Percentiles rank a stretch among this genome's conserved stretches.
phyloP scores from a whole-genome alignment of 2,329 filamentous ascomycete species.

The Coniochaeta sp. region DNA sequence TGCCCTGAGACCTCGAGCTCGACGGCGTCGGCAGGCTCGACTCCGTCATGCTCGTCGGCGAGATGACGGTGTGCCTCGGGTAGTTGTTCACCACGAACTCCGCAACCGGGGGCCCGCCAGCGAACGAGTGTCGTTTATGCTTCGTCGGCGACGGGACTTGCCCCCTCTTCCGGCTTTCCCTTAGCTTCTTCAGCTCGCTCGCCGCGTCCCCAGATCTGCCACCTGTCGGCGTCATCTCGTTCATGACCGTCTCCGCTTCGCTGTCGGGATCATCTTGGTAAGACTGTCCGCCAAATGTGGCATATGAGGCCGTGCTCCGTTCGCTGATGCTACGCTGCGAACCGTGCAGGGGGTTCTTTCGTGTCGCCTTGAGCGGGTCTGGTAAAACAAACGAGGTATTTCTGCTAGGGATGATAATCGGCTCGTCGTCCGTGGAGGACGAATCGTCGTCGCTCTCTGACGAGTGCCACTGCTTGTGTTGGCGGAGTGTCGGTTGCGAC shows the following conservation, averaged over 20 bases:
- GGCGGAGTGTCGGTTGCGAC: slow-evolving; percentile 15
- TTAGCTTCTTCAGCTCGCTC: slow-evolving; percentile 51
- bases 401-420: slow-evolving; percentile 56
- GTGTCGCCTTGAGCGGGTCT: slow-evolving; percentile 39
- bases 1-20: slow-evolving; percentile 30
- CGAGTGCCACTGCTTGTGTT: slow-evolving; percentile 30
- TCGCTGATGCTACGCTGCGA: slow-evolving; percentile 42
- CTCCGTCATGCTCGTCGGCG: slow-evolving; percentile 44
- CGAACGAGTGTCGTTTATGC: slow-evolving; percentile 25
- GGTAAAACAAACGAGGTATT: slow-evolving; percentile 51
- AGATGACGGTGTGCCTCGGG: slow-evolving; percentile 31
- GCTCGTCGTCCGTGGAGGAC: slow-evolving; percentile 56
- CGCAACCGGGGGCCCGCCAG: slow-evolving; percentile 13
- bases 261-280: slow-evolving; percentile 36
- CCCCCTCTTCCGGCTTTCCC: slow-evolving; percentile 33
- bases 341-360: slow-evolving; percentile 36
- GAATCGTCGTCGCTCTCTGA: slow-evolving; percentile 29
- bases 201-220: slow-evolving; percentile 43
- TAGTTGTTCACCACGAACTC: slow-evolving; percentile 15
- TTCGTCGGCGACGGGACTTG: slow-evolving; percentile 20
- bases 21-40: slow-evolving; percentile 38
- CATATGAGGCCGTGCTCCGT: slow-evolving; percentile 34
- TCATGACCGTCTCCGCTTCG: slow-evolving; percentile 51
- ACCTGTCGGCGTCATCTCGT: slow-evolving; percentile 25
- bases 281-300: slow-evolving; percentile 19